phyloP scores from a whole-genome alignment of 2,329 filamentous ascomycete genomes.

The Fusarium sp. region DNA sequence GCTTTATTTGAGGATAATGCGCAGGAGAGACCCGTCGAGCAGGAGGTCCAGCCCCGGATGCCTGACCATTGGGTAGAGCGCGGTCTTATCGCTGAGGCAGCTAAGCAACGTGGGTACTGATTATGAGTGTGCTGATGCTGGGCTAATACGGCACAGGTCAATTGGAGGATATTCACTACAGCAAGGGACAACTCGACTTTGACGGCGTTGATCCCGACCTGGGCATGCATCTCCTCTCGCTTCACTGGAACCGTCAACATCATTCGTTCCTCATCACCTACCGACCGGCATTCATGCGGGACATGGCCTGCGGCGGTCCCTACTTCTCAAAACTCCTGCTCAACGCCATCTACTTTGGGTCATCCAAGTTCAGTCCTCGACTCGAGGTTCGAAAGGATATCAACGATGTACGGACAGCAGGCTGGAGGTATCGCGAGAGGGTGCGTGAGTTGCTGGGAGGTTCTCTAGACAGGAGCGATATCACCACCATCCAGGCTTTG shows the following conservation, averaged over 20 bases:
- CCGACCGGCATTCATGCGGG: slow-evolving; percentile 65
- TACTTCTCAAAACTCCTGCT: slow-evolving; percentile 69
- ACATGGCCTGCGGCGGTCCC: slow-evolving; percentile 65
- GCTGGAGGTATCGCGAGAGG: slow-evolving; percentile 61
- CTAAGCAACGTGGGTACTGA: slow-evolving; percentile 38
- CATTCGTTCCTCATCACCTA: slow-evolving; percentile 61
- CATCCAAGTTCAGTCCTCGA: slow-evolving; percentile 59
- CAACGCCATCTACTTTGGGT: slow-evolving; percentile 64
- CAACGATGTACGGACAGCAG: slow-evolving; percentile 61
- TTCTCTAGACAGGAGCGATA: slow-evolving; percentile 61
- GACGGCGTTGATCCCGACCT: slow-evolving; percentile 66
- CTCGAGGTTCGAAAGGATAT: slow-evolving; percentile 60
- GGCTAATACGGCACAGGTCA: slow-evolving; percentile 52
- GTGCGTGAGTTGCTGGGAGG: slow-evolving; percentile 60
- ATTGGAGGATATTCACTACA: slow-evolving; percentile 62
- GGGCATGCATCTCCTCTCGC: slow-evolving; percentile 62
- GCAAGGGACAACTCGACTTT: slow-evolving; percentile 63
- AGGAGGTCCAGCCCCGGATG: slow-evolving; percentile 48
- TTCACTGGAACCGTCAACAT: slow-evolving; percentile 68
- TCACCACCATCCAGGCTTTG: slow-evolving; percentile 67
- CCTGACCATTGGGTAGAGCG: slow-evolving; percentile 58
- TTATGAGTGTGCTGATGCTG: not conserved
- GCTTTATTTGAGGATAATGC: slow-evolving; percentile 58
- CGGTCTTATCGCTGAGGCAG: slow-evolving; percentile 50
- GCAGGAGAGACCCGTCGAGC: slow-evolving; percentile 19